Base-by-base conservation (phyloP, 148 eudicot genomes). In the Camellia lanceoleosa region DNA sequence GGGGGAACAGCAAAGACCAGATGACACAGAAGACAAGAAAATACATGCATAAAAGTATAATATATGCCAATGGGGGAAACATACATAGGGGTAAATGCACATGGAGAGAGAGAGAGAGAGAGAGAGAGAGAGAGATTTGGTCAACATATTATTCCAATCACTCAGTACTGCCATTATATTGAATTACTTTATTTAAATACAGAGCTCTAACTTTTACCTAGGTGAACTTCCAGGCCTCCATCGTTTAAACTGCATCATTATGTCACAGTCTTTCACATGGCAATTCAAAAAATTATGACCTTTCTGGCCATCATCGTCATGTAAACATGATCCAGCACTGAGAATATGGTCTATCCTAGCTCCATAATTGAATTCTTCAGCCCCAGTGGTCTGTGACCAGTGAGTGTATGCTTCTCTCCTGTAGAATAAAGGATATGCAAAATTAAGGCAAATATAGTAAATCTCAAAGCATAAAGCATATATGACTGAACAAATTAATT, bases 301-400 rank as follows among this genome's bases (percentile, higher is more conserved):
- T 76, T 85, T 84, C 66, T 66, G 85, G 79, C 71, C 83, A 78
- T 81, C 59, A 38, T 83, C 83, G 76, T 82, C 76, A 84, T 93
- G 99, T 74, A 96, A 84, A 87, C 99, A 96, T 77, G 79, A 66
- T 73, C 97, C 92, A 86, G 90, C 90, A 85, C 89, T 82, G 71
- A 96, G 91, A 56, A 96, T 89, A 85, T 93, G 99, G 85, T 96
- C 99, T 85, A 96, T 96, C 85, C 99, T 91, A 79, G 97, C 80
- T 52, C 99, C 99, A 88, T 74, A 96, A 76, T 96, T 93, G 79
- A 96, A 96, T 82, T 86, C 93, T 83, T 96, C 99, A 64, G 92
- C 98, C 46, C 99, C 99, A 19, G 90, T 88, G 81, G 89, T 94
- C 63, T 91, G 90, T 7, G 95, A 84, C 98, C 98, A 96, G 84